These are phyloP conservation scores for Lactifluus subvellereus DNA, from an alignment of 768 basidiomycete species.

Conservation along the genomic window DNA sequence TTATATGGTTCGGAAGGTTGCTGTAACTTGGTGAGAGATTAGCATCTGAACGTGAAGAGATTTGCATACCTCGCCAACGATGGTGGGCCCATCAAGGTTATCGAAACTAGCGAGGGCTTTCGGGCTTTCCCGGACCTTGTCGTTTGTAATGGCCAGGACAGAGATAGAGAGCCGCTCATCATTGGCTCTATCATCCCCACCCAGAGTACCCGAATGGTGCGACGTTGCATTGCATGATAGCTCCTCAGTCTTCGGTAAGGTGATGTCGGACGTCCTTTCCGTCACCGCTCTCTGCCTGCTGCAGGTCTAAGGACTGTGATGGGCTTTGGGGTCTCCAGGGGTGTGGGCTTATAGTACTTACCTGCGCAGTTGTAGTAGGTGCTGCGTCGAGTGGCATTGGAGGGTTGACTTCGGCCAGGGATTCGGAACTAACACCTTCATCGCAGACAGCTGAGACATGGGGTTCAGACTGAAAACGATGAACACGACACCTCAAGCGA, in stretches of 20 bases:
- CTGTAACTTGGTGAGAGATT: background rate
- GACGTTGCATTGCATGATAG: background rate
- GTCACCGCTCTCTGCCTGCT: background rate
- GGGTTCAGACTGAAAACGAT: background rate
- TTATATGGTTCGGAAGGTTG: background rate
- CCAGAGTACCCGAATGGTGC: background rate
- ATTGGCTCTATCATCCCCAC: background rate
- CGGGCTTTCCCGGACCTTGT: background rate
- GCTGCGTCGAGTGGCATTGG: background rate
- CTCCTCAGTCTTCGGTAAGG: background rate
- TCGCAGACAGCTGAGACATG: no score
- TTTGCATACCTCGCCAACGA: slow-evolving; percentile 1
- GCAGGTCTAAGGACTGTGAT: background rate
- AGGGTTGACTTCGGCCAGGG: background rate
- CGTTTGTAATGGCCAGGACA: background rate
- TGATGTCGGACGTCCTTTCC: background rate
- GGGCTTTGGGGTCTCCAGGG: background rate
- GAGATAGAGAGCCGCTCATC: background rate
- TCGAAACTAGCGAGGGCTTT: background rate
- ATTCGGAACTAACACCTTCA: background rate
- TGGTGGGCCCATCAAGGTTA: slow-evolving; percentile 6
- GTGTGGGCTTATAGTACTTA: background rate
- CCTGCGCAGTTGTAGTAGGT: background rate
- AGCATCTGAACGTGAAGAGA: background rate
- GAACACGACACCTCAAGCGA: background rate